Evolutionary conservation across 192 early-diverging fungal species (phyloP).

Genomic region (Podochytrium sp.): DNA sequence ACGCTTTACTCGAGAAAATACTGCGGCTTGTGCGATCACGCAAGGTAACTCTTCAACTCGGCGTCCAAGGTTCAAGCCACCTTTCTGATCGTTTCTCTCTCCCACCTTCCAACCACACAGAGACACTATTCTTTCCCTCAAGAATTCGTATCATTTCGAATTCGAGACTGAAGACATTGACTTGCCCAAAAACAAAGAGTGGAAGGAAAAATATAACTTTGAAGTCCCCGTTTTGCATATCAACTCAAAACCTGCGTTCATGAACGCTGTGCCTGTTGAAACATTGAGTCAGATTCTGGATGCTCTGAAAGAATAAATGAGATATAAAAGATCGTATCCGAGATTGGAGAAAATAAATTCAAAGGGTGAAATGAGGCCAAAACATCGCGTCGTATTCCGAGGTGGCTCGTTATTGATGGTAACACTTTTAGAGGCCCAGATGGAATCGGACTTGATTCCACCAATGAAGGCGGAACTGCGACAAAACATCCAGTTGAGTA

Average conservation of each 20-base stretch:
- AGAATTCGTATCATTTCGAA: conserved; percentile 18
- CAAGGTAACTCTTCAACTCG: conserved; percentile 26
- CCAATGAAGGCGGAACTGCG: too few species aligned
- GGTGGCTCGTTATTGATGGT: too few species aligned
- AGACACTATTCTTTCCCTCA: conserved; percentile 9
- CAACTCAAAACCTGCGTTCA: conserved; percentile 35
- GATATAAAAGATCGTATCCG: too few species aligned
- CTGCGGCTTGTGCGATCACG: conserved; percentile 55
- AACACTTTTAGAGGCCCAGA: too few species aligned
- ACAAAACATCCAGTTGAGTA: too few species aligned
- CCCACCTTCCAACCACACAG: not conserved
- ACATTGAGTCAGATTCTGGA: not conserved
- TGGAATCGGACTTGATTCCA: too few species aligned
- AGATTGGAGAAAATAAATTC: too few species aligned
- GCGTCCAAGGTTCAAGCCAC: not conserved
- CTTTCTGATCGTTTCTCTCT: not conserved
- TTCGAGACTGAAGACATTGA: conserved; percentile 48
- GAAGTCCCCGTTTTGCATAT: conserved; percentile 55
- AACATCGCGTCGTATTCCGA: too few species aligned
- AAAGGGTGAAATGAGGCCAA: too few species aligned
- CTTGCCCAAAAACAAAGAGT: conserved; percentile 35
- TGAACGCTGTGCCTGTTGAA: conserved; percentile 28
- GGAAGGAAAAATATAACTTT: conserved; percentile 47
- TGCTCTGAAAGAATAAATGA: conserved; percentile 3
- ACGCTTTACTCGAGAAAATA: conserved; percentile 46